Evolutionary conservation across 1,284 basidiomycete genomes (phyloP), one percentile per base, ranked within the genome.

Genomic region (Irpex lacteus): DNA sequence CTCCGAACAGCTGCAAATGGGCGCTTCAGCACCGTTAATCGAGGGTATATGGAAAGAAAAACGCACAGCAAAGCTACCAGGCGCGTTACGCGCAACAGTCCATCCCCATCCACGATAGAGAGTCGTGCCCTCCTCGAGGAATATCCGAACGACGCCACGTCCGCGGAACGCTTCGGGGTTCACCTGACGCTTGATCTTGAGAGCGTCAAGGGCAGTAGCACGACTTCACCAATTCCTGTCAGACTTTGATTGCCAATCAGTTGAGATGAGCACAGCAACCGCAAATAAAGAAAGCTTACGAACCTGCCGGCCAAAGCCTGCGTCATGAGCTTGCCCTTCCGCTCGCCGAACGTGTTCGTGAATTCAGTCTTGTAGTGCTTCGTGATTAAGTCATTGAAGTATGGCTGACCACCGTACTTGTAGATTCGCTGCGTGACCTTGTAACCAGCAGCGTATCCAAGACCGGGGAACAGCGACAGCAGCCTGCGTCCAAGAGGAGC

Each of bases 331-430:
- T 95, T 98, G 53, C 97, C 97, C 74, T 92, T 94, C 69, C 96
- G 89, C 79, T 98, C 95, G n/a, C 97, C 97, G 76, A 99, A 98
- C 0, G 85, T 78, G 71, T 85, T 88, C 61, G 88, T 91, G 80
- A 98, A 98, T 66, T 81, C 76, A 37, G 83, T 79, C 75, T 92
- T 92, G 80, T 89, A 90, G 75, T 92, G 81, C 71, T 84, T 86
- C 70, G 86, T 85, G 74, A 99, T 89, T 74, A 96, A 77, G 80
- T 98, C 96, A 77, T 96, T 94, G 78, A 98, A 98, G 85, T 91
- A 98, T 21, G 98, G 97, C 79, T 99, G 97, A 1, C 97, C 98
- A 66, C 98, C 97, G 72, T 98, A 99, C 81, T 98, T 99, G 89
- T 98, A 98, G 72, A 97, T 87, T 60, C 95, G 87, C 79, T 98